Evolutionary conservation across 108 stramenopile species (phyloP).

Genomic region (Poteriospumella lacustris): DNA sequence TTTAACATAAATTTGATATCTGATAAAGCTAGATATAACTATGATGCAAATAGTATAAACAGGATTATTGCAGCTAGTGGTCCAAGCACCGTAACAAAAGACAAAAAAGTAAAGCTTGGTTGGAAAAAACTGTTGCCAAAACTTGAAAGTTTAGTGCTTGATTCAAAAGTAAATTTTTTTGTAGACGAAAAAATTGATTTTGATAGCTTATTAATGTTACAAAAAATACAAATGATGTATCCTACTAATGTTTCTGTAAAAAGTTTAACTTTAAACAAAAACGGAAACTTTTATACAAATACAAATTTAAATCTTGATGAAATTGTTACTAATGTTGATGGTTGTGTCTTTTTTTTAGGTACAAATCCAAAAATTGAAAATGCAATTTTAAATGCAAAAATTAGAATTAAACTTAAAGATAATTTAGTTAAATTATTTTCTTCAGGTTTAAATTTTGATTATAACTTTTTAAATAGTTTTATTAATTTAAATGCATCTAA

Average conservation of each 20-base stretch:
- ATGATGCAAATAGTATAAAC: conserved; percentile 35
- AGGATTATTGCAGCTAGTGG: neutral
- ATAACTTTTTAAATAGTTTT: conserved; percentile 5
- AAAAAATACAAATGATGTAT: conserved; percentile 26
- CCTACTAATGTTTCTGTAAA: conserved; percentile 29
- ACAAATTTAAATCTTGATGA: conserved; percentile 32
- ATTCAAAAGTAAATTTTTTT: conserved; percentile 26
- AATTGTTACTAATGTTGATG: conserved; percentile 29
- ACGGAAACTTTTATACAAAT: conserved; percentile 28
- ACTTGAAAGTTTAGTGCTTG: conserved; percentile 16
- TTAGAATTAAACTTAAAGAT: conserved; percentile 32
- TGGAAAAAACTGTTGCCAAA: conserved; percentile 9
- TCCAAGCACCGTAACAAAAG: conserved; percentile 20
- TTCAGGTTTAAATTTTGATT: conserved; percentile 3
- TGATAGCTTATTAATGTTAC: conserved; percentile 23
- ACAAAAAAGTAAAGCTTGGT: conserved; percentile 20
- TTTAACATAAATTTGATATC: conserved; percentile 54
- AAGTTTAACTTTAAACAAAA: conserved; percentile 23
- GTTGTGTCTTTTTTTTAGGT: conserved; percentile 20
- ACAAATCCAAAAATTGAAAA: conserved; percentile 36
- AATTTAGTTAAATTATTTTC: conserved; percentile 24
- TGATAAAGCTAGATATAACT: conserved; percentile 52
- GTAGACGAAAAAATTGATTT: conserved; percentile 27
- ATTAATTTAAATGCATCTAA: conserved; percentile 17
- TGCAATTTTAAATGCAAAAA: conserved; percentile 46